Percentiles rank a stretch among this genome's conserved stretches.
These are phyloP conservation scores for Trametes maxima DNA, from an alignment of 768 basidiomycete species.

Conservation along the genomic window DNA sequence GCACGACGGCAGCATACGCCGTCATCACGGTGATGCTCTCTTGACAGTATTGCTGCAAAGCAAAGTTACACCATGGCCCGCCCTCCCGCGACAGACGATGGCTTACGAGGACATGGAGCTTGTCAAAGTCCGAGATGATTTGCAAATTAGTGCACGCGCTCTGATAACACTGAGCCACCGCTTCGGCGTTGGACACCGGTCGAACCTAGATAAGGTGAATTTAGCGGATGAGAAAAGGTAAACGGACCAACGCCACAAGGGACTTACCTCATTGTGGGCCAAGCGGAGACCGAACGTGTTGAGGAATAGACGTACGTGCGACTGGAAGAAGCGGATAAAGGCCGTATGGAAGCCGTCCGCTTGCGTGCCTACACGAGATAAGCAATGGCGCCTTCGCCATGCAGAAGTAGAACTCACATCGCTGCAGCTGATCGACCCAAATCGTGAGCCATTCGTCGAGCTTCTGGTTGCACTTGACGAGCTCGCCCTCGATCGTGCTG, in stretches of 20 bases:
- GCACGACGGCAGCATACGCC: conserved; percentile 80
- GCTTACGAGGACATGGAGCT: conserved; percentile 63
- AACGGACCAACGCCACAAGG: conserved; percentile 19
- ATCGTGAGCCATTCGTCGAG: conserved; percentile 70
- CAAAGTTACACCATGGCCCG: conserved; percentile 10
- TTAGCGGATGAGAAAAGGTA: conserved; percentile 3
- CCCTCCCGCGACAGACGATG: neutral
- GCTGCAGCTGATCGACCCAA: conserved; percentile 75
- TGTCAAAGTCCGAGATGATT: conserved; percentile 76
- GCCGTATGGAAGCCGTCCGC: conserved; percentile 78
- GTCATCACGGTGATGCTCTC: conserved; percentile 86
- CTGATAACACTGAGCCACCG: conserved; percentile 70
- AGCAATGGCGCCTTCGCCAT: neutral
- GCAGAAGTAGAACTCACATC: conserved; percentile 43
- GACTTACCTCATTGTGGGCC: conserved; percentile 57
- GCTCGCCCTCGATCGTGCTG: conserved; percentile 66
- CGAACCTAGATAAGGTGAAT: neutral
- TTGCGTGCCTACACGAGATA: conserved; percentile 47
- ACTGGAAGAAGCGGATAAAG: conserved; percentile 73
- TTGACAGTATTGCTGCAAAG: conserved; percentile 73
- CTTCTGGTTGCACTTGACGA: conserved; percentile 72
- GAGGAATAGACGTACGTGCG: conserved; percentile 79
- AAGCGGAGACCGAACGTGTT: conserved; percentile 83
- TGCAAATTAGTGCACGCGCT: conserved; percentile 72
- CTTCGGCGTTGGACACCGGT: conserved; percentile 50